Evolutionary conservation across 352 stramenopile genomes (phyloP).

Genomic region (Globisporangium takayamanum): DNA sequence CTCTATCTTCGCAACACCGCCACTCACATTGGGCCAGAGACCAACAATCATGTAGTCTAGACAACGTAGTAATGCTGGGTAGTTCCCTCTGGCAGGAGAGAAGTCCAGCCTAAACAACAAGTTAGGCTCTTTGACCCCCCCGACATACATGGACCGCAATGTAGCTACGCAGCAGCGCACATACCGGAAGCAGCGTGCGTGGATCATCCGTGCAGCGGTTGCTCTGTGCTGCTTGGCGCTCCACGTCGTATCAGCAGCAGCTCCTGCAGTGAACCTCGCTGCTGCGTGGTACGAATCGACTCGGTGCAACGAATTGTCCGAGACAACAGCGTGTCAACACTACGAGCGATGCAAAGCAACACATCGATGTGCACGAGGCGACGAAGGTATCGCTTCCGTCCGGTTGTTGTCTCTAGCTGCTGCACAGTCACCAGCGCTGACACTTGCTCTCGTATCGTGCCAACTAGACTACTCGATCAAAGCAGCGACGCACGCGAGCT

Average conservation of each 20-base stretch:
- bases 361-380: constrained; percentile 86
- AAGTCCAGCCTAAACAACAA: too few relatives aligned
- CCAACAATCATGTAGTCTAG: too few relatives aligned
- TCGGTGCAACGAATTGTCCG: constrained; percentile 50
- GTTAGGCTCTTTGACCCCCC: too few relatives aligned
- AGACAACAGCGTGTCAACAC: constrained; percentile 27
- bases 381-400: constrained; percentile 37
- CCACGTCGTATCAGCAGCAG: background rate
- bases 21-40: too few relatives aligned
- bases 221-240: background rate
- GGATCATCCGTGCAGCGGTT: background rate
- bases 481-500: constrained; percentile 56
- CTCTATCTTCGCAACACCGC: too few relatives aligned
- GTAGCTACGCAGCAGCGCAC: too few relatives aligned
- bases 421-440: background rate
- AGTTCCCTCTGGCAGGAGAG: too few relatives aligned
- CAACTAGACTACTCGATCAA: constrained; percentile 80
- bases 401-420: background rate
- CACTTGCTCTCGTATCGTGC: background rate
- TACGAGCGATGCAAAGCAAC: constrained; percentile 95
- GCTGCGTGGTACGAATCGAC: constrained; percentile 50
- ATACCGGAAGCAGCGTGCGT: background rate
- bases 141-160: background rate
- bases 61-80: too few relatives aligned
- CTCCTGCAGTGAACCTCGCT: constrained; percentile 14